Evolutionary conservation across 306 rosid genomes (phyloP), one percentile per base, ranked within the genome.

Genomic region (Ceratonia siliqua): DNA sequence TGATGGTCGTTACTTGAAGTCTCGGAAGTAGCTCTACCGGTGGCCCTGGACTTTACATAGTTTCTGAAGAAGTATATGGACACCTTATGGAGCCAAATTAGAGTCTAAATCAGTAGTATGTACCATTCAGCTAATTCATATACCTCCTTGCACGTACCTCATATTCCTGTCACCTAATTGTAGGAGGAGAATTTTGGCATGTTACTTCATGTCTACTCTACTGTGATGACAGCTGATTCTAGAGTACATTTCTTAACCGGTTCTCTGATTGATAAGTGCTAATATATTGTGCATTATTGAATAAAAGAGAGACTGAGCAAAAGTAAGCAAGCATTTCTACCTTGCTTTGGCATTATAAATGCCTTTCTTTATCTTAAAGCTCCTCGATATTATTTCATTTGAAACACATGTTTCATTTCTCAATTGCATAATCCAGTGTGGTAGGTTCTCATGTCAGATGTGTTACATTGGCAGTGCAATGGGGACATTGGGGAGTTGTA

Each of bases 1-100:
- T 82, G 68, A 75, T 87, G 64, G 73, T 80, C 61, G 69, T 74
- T n/a, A 74, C 85, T 61, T 69, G 72, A 74, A 53, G 35, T 68
- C 81, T 72, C 57, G 73, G 77, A 62, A 55, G 73, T 76, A 75
- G 76, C 80, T 72, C 73, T 65, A 18, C 72, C 70, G 43, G 56
- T 84, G 72, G 59, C 62, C 75, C 55, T 59, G 73, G 70, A 43
- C 74, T 73, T 79, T 71, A 36, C 75, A 64, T 17, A 52, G 78
- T 77, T 73, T 80, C 62, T 66, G 82, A 81, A 78, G 74, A 81
- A 72, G 72, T 74, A 79, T 18, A 39, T 57, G 81, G 67, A 78
- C 62, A 72, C 30, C 54, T 45, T 59, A 54, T 75, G 83, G 79
- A 62, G 70, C 73, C 68, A 61, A 59, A 61, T 82, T 79, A 70